A percentile compares a stretch with the other conserved stretches of the same genome.
Conservation (phyloP, 768 basidiomycete genomes). For the Chlorophyllum brunneum region DNA sequence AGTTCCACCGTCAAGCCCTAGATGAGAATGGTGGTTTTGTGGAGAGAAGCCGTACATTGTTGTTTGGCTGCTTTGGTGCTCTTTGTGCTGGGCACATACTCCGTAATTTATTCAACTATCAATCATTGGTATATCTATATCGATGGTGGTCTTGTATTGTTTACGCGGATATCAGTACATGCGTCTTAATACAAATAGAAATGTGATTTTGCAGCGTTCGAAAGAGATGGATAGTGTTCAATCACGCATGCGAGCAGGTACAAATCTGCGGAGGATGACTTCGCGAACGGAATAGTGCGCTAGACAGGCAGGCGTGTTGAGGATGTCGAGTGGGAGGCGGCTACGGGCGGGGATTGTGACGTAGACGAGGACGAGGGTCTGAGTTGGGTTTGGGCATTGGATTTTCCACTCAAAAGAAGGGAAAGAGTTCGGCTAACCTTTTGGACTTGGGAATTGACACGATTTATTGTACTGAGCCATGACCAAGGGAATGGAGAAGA, state of each 20-base stretch:
- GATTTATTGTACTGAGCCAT: conserved; percentile 95
- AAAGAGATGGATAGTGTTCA: conserved; percentile 23
- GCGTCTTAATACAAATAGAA: not conserved
- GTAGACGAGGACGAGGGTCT: conserved; percentile 90
- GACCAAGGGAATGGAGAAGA: conserved; percentile 81
- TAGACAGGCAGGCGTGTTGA: conserved; percentile 72
- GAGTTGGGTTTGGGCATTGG: not conserved
- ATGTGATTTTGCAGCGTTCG: not conserved
- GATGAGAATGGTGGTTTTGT: too few species aligned
- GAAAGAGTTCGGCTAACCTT: conserved; percentile 52
- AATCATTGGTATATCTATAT: too few species aligned
- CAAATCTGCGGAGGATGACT: conserved; percentile 78
- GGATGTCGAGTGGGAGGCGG: conserved; percentile 43
- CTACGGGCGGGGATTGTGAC: conserved; percentile 86
- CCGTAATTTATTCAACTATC: too few species aligned
- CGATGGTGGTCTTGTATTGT: too few species aligned
- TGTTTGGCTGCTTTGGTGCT: too few species aligned
- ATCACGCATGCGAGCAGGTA: conserved; percentile 91
- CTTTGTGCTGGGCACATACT: too few species aligned
- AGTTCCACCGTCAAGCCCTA: not conserved
- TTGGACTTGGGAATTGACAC: conserved; percentile 95
- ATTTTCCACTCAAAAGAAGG: not conserved
- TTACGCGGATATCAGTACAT: not conserved
- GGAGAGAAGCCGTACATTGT: too few species aligned
- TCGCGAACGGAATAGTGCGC: conserved; percentile 79